These are phyloP conservation scores for Roridomyces roridus DNA, from an alignment of 768 basidiomycete genomes.

Conservation along the genomic window DNA sequence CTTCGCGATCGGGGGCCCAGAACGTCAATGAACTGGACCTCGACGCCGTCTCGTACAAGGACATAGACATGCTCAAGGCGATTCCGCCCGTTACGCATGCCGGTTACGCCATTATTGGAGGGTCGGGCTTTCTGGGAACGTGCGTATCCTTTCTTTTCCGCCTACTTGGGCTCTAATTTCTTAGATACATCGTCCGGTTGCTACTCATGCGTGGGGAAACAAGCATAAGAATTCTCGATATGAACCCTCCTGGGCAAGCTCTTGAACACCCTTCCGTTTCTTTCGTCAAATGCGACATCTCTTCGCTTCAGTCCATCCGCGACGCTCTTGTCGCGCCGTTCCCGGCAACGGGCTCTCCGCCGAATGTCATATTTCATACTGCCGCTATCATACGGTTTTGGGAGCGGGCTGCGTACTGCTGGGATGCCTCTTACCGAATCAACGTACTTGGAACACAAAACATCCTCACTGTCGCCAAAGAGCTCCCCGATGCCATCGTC, in stretches of 20 bases:
- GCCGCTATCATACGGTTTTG: slow-evolving; percentile 64
- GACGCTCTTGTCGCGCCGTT: slow-evolving; percentile 32
- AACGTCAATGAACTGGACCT: slow-evolving; percentile 19
- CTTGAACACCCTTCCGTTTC: slow-evolving; percentile 33
- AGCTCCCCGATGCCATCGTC: slow-evolving; percentile 46
- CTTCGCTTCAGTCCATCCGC: slow-evolving; percentile 33
- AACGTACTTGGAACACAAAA: slow-evolving; percentile 58
- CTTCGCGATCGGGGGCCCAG: slow-evolving; percentile 12
- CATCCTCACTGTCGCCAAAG: slow-evolving; percentile 50
- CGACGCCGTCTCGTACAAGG: slow-evolving; percentile 31
- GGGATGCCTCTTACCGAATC: slow-evolving; percentile 50
- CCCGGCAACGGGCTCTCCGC: slow-evolving; percentile 46
- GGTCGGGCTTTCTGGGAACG: slow-evolving; percentile 41
- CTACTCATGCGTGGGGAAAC: slow-evolving; percentile 42
- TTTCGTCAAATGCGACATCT: slow-evolving; percentile 37
- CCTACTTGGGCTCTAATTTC: too few species aligned
- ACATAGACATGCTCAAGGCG: slow-evolving; percentile 33
- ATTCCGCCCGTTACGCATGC: slow-evolving; percentile 31
- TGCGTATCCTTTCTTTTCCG: slow-evolving; percentile 6
- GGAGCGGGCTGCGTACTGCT: slow-evolving; percentile 50
- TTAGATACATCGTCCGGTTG: slow-evolving; percentile 39
- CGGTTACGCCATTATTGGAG: slow-evolving; percentile 38
- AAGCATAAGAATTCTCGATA: slow-evolving; percentile 38
- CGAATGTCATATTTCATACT: slow-evolving; percentile 59
- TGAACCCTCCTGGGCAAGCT: slow-evolving; percentile 33